Conservation (phyloP, 169 alveolate genomes). For the Plasmodium fragile region DNA sequence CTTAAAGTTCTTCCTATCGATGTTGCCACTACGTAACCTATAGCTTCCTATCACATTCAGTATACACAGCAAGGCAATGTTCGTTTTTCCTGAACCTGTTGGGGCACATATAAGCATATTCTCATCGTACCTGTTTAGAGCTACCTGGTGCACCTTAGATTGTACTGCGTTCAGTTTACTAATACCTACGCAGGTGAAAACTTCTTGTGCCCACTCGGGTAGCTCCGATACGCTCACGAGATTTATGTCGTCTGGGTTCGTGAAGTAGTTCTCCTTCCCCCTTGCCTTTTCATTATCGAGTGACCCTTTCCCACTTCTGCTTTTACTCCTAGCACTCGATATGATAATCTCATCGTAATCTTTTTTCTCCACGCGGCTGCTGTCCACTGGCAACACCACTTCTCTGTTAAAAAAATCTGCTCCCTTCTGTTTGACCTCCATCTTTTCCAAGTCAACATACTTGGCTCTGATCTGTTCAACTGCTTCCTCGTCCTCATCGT, state of each 20-base stretch:
- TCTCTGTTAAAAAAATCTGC: constrained; percentile 84
- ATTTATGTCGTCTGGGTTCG: constrained; percentile 80
- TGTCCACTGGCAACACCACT: constrained; percentile 94
- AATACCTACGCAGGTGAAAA: constrained; percentile 90
- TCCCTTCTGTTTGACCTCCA: constrained; percentile 8
- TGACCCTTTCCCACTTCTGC: background rate
- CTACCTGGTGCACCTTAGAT: constrained; percentile 94
- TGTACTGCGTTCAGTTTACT: constrained; percentile 95
- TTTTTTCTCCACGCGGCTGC: constrained; percentile 90
- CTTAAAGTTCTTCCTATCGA: constrained; percentile 91
- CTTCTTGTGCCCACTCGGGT: constrained; percentile 97
- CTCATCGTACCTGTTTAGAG: constrained; percentile 94
- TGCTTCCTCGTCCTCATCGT: constrained; percentile 1
- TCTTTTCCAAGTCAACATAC: constrained; percentile 61
- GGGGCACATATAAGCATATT: constrained; percentile 99
- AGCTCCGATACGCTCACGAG: constrained; percentile 81
- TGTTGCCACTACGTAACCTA: constrained; percentile 75
- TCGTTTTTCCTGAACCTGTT: constrained; percentile 99
- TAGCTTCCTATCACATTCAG: constrained; percentile 91
- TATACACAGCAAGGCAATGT: constrained; percentile 98
- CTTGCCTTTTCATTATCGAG: background rate
- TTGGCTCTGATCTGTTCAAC: constrained; percentile 1
- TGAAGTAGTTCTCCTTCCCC: constrained; percentile 44
- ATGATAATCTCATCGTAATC: constrained; percentile 89
- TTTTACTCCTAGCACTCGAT: constrained; percentile 81